These are phyloP conservation scores for Aristolochia californica DNA, from an alignment of 164 flowering plant genomes.

Conservation along the genomic window DNA sequence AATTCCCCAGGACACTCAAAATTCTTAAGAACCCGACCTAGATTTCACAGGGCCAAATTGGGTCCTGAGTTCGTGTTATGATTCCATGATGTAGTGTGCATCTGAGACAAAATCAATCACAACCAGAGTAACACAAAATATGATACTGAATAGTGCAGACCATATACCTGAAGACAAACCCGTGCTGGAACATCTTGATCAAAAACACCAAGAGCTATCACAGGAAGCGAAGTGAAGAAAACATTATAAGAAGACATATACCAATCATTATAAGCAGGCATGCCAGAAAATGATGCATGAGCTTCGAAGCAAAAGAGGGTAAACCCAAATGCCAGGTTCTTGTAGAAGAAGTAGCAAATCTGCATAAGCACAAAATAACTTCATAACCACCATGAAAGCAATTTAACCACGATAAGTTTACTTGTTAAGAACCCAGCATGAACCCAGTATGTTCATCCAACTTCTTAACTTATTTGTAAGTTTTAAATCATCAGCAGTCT, in stretches of 20 bases:
- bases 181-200: slow-evolving; percentile 84
- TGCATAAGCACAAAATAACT: slow-evolving; percentile 21
- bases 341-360: slow-evolving; percentile 92
- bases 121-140: background rate
- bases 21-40: too few species aligned
- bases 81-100: too few species aligned
- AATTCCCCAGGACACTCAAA: too few species aligned
- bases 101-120: too few species aligned
- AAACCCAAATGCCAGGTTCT: slow-evolving; percentile 73
- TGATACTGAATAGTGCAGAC: background rate
- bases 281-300: slow-evolving; percentile 77
- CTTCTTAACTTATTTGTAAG: too few species aligned
- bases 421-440: too few species aligned
- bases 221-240: slow-evolving; percentile 89
- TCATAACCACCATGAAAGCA: background rate
- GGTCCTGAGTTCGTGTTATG: too few species aligned
- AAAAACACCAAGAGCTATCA: slow-evolving; percentile 77
- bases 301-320: slow-evolving; percentile 79
- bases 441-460: too few species aligned
- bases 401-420: background rate
- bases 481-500: too few species aligned
- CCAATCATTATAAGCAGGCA: slow-evolving; percentile 85
- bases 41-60: too few species aligned
- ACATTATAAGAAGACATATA: slow-evolving; percentile 75
- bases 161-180: slow-evolving; percentile 63